phyloP scores from a whole-genome alignment of 768 basidiomycete genomes.

The Coprinellus aureogranulatus region DNA sequence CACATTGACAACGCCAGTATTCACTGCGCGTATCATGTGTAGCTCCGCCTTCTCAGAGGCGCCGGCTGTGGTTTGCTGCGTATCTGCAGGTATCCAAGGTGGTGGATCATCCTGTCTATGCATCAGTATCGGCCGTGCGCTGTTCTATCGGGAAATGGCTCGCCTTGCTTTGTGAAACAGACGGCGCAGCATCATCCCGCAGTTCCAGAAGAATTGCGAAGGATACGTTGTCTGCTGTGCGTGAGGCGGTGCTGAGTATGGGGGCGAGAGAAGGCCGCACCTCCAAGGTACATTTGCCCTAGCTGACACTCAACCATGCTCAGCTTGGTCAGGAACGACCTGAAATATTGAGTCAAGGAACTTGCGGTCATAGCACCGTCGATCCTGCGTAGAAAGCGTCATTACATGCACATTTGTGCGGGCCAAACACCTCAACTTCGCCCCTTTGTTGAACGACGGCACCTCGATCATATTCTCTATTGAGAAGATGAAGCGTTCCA shows the following conservation, averaged over 20 bases:
- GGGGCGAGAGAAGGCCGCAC: slow-evolving; percentile 29
- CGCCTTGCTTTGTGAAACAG: slow-evolving; percentile 48
- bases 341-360: slow-evolving; percentile 71
- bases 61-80: slow-evolving; percentile 66
- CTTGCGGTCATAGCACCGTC: slow-evolving; percentile 65
- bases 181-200: slow-evolving; percentile 60
- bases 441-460: slow-evolving; percentile 67
- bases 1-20: slow-evolving; percentile 81
- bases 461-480: slow-evolving; percentile 78
- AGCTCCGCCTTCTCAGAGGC: slow-evolving; percentile 65
- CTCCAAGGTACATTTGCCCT: slow-evolving; percentile 53
- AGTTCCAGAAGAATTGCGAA: slow-evolving; percentile 85
- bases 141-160: neutral
- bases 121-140: neutral
- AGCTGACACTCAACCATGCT: slow-evolving; percentile 74
- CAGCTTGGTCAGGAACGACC: slow-evolving; percentile 80
- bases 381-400: slow-evolving; percentile 42
- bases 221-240: slow-evolving; percentile 57
- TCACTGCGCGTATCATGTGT: slow-evolving; percentile 74
- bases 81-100: slow-evolving; percentile 76
- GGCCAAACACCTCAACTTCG: slow-evolving; percentile 41
- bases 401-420: neutral
- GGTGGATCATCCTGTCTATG: slow-evolving; percentile 52
- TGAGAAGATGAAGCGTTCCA: slow-evolving; percentile 91
- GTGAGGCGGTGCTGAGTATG: neutral